phyloP scores from a whole-genome alignment of 371 early-diverging fungal genomes.

The Apophysomyces trapeziformis region DNA sequence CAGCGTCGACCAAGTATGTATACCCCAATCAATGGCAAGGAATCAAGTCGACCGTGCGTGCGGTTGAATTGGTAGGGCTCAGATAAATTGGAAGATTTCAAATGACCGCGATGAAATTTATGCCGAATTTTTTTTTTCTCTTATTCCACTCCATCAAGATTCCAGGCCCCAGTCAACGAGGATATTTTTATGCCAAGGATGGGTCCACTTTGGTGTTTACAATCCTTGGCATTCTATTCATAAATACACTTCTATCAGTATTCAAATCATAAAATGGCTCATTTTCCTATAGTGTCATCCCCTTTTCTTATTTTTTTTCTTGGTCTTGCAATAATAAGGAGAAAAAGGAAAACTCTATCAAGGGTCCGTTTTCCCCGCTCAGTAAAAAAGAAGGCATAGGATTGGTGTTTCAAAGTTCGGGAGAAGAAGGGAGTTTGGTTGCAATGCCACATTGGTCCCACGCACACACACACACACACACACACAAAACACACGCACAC shows the following conservation, averaged over 20 bases:
- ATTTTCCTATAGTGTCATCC: background rate
- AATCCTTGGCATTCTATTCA: background rate
- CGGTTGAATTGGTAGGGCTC: constrained; percentile 2
- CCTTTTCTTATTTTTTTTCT: no score
- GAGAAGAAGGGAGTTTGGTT: background rate
- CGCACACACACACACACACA: background rate
- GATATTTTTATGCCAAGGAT: background rate
- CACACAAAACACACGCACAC: no score
- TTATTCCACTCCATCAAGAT: background rate
- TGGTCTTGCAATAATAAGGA: no score
- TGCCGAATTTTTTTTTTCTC: constrained; percentile 2
- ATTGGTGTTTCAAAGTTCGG: no score
- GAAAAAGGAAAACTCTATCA: no score
- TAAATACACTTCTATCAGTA: background rate
- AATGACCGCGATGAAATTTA: background rate
- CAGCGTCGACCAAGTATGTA: background rate
- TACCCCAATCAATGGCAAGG: constrained; percentile 7
- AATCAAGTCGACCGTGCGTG: constrained; percentile 3
- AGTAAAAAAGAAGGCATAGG: background rate
- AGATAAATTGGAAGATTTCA: background rate
- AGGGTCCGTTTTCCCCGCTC: background rate
- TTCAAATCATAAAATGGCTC: background rate
- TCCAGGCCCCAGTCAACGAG: constrained; percentile 1
- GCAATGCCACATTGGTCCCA: constrained; percentile 3
- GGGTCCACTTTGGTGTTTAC: constrained; percentile 2